Base-by-base conservation (phyloP, 306 rosid species). In the Quercus ilex region DNA sequence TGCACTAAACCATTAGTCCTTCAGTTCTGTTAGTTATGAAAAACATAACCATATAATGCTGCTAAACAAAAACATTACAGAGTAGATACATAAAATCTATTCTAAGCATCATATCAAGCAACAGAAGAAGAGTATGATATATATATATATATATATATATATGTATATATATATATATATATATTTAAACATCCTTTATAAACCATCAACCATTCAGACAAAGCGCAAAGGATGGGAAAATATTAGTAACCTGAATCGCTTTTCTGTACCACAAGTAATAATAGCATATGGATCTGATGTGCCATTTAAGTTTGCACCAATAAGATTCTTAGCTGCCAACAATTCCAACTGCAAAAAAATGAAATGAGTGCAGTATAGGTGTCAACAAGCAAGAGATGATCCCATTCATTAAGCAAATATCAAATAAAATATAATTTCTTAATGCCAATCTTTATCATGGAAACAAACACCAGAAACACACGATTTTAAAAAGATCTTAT, bases 271-370 rank as follows among this genome's bases (percentile, higher is more conserved):
- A 67, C 99, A 95, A 10, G 92, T 95, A 79, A 95, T 95, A 79
- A 95, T 90, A 73, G 86, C 98, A 86, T 95, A 95, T 30, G 99
- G 99, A 87, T 95, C 99, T 3, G 99, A 92, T 5, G 97, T 93
- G 81, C 99, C 99, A 89, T 95, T 95, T 78, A 95, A 83, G 85
- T 95, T 95, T 69, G 99, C 99, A 83, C 94, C 97, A 57, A 93
- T 76, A 23, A 95, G 92, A 82, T 92, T 95, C 86, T 95, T 95
- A 58, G 99, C 99, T 72, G 99, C 99, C 91, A 95, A 85, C 71
- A 95, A 84, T 86, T 95, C 98, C 88, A 95, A 72, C 99, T 95
- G 90, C 83, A 91, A 74, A 84, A 30, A 18, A 80, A 73, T 67
- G 64, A 41, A 65, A 23, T 56, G 75, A 69, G 71, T 31, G 26